phyloP scores from a whole-genome alignment of 208 protist genomes.

The Wallacemonas sp. region DNA sequence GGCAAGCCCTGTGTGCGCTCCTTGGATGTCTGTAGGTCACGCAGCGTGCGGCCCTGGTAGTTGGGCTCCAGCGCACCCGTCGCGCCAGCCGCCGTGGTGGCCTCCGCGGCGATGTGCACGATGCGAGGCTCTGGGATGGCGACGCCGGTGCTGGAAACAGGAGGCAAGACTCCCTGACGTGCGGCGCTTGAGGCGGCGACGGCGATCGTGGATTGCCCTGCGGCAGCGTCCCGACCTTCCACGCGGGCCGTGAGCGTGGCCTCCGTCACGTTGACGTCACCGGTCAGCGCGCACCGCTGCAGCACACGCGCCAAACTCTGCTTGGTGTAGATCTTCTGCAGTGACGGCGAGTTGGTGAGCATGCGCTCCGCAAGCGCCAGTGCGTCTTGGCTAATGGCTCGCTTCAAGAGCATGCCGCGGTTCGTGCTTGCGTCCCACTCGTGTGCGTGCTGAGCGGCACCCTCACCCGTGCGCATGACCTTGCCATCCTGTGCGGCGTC shows the following conservation, averaged over 20 bases:
- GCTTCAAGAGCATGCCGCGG: conserved; percentile 50
- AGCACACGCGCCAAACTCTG: conserved; percentile 81
- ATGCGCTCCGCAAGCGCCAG: conserved; percentile 82
- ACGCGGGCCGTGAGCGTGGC: conserved; percentile 18
- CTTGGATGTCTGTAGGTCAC: conserved; percentile 80
- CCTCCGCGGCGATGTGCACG: conserved; percentile 49
- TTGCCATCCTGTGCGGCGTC: conserved; percentile 20
- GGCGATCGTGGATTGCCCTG: not conserved
- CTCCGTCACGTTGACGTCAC: conserved; percentile 40
- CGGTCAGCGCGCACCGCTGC: conserved; percentile 68
- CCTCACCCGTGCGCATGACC: not conserved
- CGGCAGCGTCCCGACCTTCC: not conserved
- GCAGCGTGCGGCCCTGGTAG: conserved; percentile 42
- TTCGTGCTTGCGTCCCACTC: conserved; percentile 53
- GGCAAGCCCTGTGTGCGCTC: conserved; percentile 86
- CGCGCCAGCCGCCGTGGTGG: conserved; percentile 4
- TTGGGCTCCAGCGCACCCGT: conserved; percentile 2
- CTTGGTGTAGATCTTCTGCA: conserved; percentile 88
- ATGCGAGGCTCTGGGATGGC: conserved; percentile 37
- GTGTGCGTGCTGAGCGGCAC: conserved; percentile 39
- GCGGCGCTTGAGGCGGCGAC: conserved; percentile 18
- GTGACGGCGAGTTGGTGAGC: conserved; percentile 66
- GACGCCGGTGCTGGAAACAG: not conserved
- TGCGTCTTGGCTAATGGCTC: conserved; percentile 77
- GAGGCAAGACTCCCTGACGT: conserved; percentile 10